A percentile compares a stretch with the other conserved stretches of the same genome.
These are phyloP conservation scores for Schizosaccharomyces cryophilus DNA, from an alignment of 805 yeast species.

Conservation along the genomic window DNA sequence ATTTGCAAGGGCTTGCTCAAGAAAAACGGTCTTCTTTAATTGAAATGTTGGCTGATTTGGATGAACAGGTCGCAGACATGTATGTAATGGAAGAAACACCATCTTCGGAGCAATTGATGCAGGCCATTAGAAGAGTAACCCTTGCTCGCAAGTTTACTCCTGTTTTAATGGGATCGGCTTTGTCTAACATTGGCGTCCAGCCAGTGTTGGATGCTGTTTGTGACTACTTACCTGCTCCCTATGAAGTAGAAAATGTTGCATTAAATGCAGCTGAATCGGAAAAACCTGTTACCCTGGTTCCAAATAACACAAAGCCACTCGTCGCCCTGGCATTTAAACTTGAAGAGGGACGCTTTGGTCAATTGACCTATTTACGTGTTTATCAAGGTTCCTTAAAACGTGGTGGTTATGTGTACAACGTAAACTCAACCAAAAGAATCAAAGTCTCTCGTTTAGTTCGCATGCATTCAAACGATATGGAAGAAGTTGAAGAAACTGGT, in stretches of 20 bases:
- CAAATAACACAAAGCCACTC: conserved; percentile 53
- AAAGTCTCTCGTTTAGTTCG: conserved; percentile 84
- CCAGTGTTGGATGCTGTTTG: conserved; percentile 88
- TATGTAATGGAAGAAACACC: conserved; percentile 81
- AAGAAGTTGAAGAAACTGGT: conserved; percentile 81
- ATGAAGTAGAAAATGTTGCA: conserved; percentile 76
- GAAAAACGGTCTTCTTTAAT: conserved; percentile 69
- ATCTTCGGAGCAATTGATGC: conserved; percentile 54
- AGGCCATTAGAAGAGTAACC: conserved; percentile 81
- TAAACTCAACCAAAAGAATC: conserved; percentile 76
- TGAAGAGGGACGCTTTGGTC: conserved; percentile 96
- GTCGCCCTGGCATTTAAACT: conserved; percentile 96
- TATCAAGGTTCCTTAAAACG: conserved; percentile 88
- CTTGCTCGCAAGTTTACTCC: conserved; percentile 92
- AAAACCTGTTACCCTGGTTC: conserved; percentile 44
- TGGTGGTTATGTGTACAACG: conserved; percentile 70
- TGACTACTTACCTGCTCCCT: conserved; percentile 86
- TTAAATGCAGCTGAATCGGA: conserved; percentile 41
- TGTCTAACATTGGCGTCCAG: conserved; percentile 89
- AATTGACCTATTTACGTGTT: conserved; percentile 84
- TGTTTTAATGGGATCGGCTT: conserved; percentile 98
- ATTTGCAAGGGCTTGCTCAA: conserved; percentile 57
- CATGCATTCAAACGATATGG: conserved; percentile 98
- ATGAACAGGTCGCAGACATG: conserved; percentile 87
- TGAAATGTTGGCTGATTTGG: conserved; percentile 92